phyloP scores from a whole-genome alignment of 306 rosid genomes.

The Clitoria ternatea region DNA sequence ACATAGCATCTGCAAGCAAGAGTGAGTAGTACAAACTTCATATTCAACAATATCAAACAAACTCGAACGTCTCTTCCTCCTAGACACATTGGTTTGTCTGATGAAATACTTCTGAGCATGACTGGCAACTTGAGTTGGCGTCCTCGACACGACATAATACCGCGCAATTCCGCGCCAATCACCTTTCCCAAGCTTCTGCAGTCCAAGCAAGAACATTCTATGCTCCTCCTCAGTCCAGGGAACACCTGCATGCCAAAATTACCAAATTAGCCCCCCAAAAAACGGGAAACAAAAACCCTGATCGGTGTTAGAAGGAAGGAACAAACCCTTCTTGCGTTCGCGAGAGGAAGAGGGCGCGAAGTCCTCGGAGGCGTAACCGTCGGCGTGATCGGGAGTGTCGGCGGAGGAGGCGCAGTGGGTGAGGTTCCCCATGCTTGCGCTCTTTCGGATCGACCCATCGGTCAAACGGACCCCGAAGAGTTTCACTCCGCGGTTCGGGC shows the following conservation, averaged over 20 bases:
- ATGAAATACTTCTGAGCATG: slow-evolving; percentile 98
- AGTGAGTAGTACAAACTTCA: slow-evolving; percentile 81
- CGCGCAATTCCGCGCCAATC: slow-evolving; percentile 99
- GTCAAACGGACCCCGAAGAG: slow-evolving; percentile 89
- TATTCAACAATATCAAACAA: slow-evolving; percentile 87
- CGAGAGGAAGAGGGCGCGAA: slow-evolving; percentile 89
- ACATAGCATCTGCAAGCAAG: slow-evolving; percentile 22
- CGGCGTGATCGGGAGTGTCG: slow-evolving; percentile 73
- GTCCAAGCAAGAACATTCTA: slow-evolving; percentile 93
- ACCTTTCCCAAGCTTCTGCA: slow-evolving; percentile 97
- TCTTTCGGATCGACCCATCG: slow-evolving; percentile 92
- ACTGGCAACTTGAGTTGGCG: slow-evolving; percentile 99
- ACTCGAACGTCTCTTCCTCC: slow-evolving; percentile 97
- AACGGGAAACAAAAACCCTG: slow-evolving; percentile 12
- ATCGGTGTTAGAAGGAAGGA: neutral
- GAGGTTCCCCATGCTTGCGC: slow-evolving; percentile 97
- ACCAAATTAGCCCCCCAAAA: too few species aligned
- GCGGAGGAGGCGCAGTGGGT: slow-evolving; percentile 66
- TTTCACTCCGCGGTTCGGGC: slow-evolving; percentile 96
- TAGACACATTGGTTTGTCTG: slow-evolving; percentile 84
- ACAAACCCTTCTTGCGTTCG: slow-evolving; percentile 86
- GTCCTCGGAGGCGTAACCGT: slow-evolving; percentile 95
- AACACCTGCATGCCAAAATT: slow-evolving; percentile 62
- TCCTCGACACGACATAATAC: slow-evolving; percentile 83
- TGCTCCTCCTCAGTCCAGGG: slow-evolving; percentile 99